Percentiles rank a stretch among this genome's conserved stretches.
These are phyloP conservation scores for Pichia cabralensis DNA, from an alignment of 805 yeast genomes.

Conservation along the genomic window DNA sequence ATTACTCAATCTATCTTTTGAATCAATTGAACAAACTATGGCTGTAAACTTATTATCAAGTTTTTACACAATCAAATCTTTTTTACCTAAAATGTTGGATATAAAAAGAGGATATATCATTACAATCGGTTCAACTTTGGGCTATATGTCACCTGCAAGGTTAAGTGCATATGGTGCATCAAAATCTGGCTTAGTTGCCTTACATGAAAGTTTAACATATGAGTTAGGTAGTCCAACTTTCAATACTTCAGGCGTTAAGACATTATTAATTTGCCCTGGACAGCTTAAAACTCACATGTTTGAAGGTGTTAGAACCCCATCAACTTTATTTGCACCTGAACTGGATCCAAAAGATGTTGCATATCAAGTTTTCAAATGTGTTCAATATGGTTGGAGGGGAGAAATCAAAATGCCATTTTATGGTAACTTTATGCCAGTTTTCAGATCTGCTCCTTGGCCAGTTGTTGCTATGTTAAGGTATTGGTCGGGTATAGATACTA, in stretches of 20 bases:
- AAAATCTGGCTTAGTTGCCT: slow-evolving; percentile 74
- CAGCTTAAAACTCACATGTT: slow-evolving; percentile 75
- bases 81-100: slow-evolving; percentile 63
- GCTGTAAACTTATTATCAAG: slow-evolving; percentile 63
- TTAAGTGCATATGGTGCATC: slow-evolving; percentile 81
- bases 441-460: slow-evolving; percentile 69
- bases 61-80: slow-evolving; percentile 57
- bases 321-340: slow-evolving; percentile 70
- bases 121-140: slow-evolving; percentile 76
- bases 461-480: slow-evolving; percentile 43
- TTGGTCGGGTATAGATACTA: slow-evolving; percentile 58
- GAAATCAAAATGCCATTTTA: slow-evolving; percentile 69
- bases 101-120: slow-evolving; percentile 63
- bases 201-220: slow-evolving; percentile 72
- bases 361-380: slow-evolving; percentile 38
- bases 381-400: slow-evolving; percentile 54
- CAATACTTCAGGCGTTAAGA: slow-evolving; percentile 45
- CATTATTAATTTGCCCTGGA: slow-evolving; percentile 79
- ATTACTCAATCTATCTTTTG: slow-evolving; percentile 41
- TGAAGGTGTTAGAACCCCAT: slow-evolving; percentile 59
- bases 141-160: slow-evolving; percentile 76
- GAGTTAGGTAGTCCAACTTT: slow-evolving; percentile 50
- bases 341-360: slow-evolving; percentile 65
- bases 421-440: slow-evolving; percentile 61
- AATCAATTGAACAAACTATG: slow-evolving; percentile 53